Percentiles rank a stretch among this genome's conserved stretches.
These are phyloP conservation scores for Diddensiella santjacobensis DNA, from an alignment of 805 yeast species.

Conservation along the genomic window DNA sequence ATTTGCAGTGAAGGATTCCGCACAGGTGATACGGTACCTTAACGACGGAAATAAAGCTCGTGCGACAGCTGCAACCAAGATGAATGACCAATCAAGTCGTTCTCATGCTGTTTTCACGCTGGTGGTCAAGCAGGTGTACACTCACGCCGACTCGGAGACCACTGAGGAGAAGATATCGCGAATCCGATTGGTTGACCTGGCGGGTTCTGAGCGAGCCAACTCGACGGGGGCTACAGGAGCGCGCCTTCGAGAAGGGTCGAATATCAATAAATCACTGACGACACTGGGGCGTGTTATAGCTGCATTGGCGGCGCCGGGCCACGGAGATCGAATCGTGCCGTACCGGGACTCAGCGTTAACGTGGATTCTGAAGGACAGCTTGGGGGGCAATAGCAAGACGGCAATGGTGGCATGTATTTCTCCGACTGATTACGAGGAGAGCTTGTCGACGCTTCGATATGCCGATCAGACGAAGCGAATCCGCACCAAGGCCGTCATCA, in stretches of 20 bases:
- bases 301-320: constrained; percentile 40
- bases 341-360: constrained; percentile 74
- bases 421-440: constrained; percentile 75
- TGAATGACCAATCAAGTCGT: constrained; percentile 71
- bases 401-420: constrained; percentile 84
- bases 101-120: constrained; percentile 78
- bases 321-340: constrained; percentile 44
- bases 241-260: constrained; percentile 68
- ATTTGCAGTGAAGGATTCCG: constrained; percentile 43
- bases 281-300: constrained; percentile 70
- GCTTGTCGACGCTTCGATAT: constrained; percentile 69
- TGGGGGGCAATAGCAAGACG: constrained; percentile 86
- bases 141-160: constrained; percentile 30
- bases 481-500: constrained; percentile 54
- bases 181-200: constrained; percentile 70
- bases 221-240: constrained; percentile 55
- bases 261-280: constrained; percentile 73
- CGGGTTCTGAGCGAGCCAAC: constrained; percentile 72
- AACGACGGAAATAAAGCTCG: constrained; percentile 51
- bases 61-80: constrained; percentile 66
- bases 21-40: constrained; percentile 48
- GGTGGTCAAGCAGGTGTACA: constrained; percentile 53
- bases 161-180: constrained; percentile 52
- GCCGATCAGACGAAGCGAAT: constrained; percentile 74
- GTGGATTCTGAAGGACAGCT: constrained; percentile 66